Evolutionary conservation across 139 green algal species (phyloP), one percentile per base, ranked within the genome.

Genomic region (Nannochloris sp.): DNA sequence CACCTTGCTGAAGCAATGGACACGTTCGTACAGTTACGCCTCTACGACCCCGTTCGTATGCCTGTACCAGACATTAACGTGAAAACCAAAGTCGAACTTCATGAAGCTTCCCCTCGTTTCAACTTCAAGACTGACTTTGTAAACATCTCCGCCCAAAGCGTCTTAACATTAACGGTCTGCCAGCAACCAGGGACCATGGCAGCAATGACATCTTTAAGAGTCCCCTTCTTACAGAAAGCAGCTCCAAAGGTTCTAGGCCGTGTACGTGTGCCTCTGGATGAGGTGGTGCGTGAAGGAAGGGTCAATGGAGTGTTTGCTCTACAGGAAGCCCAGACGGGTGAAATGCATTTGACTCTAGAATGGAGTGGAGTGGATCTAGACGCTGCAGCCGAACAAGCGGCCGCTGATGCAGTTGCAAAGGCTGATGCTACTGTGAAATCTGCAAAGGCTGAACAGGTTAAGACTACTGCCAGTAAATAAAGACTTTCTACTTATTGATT

Each of bases 111-210:
- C 25, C 59, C 59, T 5, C 30, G 32, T 9, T 78, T 55, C 64
- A 62, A 73, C 45, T 70, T 70, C 46, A 60, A 35, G 12, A 59
- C 24, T 12, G 71, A 78, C 58, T 78, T 78, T 70, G 71, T 78
- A 63, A 78, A 78, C 31, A 37, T 78, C 7, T 72, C 70, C 25
- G 56, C 61, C 54, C 45, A 24, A 35, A 71, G 61, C 44, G 46
- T 53, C 2, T 10, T 76, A 19, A 63, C 69, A 13, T 14, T 67
- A 4, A 54, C 34, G 1, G 27, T 76, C 3, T 67, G 46, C 34
- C 23, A 64, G 15, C 34, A 60, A 27, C 24, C 69, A 23, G 62
- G 69, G n/a, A 32, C 47, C 23, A 65, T 61, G 54, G 63, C 46
- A 30, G 33, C 38, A 6, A 38, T 75, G 31, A 66, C 60, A 35